phyloP scores from a whole-genome alignment of 192 early-diverging fungal genomes.

The Podila epicladia region DNA sequence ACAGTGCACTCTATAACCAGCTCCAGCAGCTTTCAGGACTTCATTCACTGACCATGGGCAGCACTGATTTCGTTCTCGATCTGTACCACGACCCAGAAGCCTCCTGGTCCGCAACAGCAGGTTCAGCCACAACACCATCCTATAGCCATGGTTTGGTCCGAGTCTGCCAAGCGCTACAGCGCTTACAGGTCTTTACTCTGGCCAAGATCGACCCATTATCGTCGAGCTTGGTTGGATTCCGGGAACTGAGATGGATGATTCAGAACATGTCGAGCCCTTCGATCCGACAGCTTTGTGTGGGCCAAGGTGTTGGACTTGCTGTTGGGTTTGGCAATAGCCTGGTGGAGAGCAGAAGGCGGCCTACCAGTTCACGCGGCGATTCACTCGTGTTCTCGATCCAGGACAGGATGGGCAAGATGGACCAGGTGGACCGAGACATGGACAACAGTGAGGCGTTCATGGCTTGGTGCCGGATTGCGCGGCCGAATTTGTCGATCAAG shows the following conservation, averaged over 20 bases:
- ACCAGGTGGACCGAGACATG: constrained; percentile 1
- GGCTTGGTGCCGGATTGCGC: not conserved
- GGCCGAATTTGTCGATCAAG: constrained; percentile 1
- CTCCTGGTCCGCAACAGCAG: not conserved
- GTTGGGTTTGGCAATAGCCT: not conserved
- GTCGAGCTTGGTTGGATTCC: not conserved
- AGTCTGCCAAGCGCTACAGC: not conserved
- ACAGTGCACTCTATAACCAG: not conserved
- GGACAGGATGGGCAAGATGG: constrained; percentile 1
- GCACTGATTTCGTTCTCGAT: not conserved
- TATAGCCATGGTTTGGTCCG: not conserved
- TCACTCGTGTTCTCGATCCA: not conserved
- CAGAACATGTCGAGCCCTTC: constrained; percentile 2
- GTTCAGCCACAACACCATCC: not conserved
- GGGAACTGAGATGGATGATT: not conserved
- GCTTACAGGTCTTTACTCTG: not conserved
- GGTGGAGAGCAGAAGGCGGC: not conserved
- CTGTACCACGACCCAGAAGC: not conserved
- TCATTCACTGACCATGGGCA: not conserved
- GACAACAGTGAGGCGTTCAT: constrained; percentile 1
- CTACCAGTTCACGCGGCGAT: not conserved
- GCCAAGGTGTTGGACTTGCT: not conserved
- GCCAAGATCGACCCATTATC: constrained; percentile 2
- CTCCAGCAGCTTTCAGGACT: not conserved
- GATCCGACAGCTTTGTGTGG: not conserved